Evolutionary conservation across 352 stramenopile genomes (phyloP).

Genomic region (Halophytophthora polymorphica): DNA sequence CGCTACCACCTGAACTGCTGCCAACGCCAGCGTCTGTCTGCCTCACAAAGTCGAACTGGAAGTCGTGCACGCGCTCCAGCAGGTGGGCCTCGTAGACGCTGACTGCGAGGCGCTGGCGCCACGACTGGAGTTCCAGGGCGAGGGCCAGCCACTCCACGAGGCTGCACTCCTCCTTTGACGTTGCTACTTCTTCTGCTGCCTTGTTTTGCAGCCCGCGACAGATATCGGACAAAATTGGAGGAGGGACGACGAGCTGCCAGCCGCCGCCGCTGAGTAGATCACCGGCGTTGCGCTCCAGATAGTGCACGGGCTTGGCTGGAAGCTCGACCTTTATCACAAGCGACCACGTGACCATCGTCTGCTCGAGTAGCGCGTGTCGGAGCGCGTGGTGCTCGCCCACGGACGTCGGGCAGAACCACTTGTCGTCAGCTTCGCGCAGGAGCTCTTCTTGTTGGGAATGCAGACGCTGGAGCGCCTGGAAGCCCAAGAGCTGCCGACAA

Average conservation of each 20-base stretch:
- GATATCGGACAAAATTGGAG: constrained; percentile 27
- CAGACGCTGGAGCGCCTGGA: constrained; percentile 8
- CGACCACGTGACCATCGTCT: constrained; percentile 44
- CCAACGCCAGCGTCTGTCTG: constrained; percentile 10
- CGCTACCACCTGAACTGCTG: constrained; percentile 13
- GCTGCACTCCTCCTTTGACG: constrained; percentile 1
- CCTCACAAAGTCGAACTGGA: constrained; percentile 41
- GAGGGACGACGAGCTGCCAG: constrained; percentile 34
- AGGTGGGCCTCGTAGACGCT: constrained; percentile 40
- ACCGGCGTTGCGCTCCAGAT: constrained; percentile 25
- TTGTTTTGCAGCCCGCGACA: constrained; percentile 14
- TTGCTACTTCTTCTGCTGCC: neutral
- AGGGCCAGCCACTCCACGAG: constrained; percentile 14
- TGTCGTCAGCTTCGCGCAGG: constrained; percentile 24
- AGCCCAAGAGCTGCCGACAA: constrained; percentile 22
- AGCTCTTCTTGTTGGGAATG: constrained; percentile 19
- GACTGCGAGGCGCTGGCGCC: constrained; percentile 31
- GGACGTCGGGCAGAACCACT: constrained; percentile 29
- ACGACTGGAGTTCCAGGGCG: constrained; percentile 29
- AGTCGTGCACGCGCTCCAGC: constrained; percentile 38
- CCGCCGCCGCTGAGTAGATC: constrained; percentile 25
- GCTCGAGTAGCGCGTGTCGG: constrained; percentile 39
- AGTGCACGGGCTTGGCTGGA: constrained; percentile 15
- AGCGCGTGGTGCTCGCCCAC: constrained; percentile 35
- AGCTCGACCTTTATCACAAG: constrained; percentile 39